These are phyloP conservation scores for Hypoxylon sp. DNA, from an alignment of 2,329 filamentous ascomycete genomes.

Conservation along the genomic window DNA sequence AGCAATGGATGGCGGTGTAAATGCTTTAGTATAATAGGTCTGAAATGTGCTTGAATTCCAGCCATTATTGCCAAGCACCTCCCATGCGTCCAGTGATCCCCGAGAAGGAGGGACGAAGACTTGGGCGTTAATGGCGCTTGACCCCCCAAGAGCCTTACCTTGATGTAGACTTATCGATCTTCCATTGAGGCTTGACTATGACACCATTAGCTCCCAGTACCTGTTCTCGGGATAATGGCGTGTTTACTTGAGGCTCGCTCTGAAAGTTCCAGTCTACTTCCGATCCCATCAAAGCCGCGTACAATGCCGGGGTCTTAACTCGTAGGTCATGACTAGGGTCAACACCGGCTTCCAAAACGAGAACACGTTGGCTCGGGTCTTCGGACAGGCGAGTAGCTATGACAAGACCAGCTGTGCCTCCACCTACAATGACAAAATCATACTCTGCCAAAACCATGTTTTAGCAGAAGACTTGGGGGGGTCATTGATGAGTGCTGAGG, in stretches of 20 bases:
- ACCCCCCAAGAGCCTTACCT: slow-evolving; percentile 45
- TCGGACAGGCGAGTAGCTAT: slow-evolving; percentile 40
- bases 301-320: slow-evolving; percentile 33
- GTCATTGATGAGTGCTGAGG: too few relatives aligned
- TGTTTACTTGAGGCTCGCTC: slow-evolving; percentile 32
- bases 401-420: slow-evolving; percentile 38
- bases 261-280: slow-evolving; percentile 36
- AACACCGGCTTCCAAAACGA: slow-evolving; percentile 41
- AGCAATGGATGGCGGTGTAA: slow-evolving; percentile 27
- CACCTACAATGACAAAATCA: slow-evolving; percentile 29
- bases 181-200: too few relatives aligned
- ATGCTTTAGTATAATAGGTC: slow-evolving; percentile 38
- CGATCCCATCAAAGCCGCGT: slow-evolving; percentile 2
- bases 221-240: too few relatives aligned
- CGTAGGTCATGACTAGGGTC: slow-evolving; percentile 33
- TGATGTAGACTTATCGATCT: slow-evolving; percentile 36
- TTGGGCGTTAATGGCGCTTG: slow-evolving; percentile 42
- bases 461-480: too few relatives aligned
- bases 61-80: slow-evolving; percentile 38
- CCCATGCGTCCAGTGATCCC: slow-evolving; percentile 39
- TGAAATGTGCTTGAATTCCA: slow-evolving; percentile 39
- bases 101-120: slow-evolving; percentile 39
- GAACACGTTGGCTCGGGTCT: slow-evolving; percentile 27
- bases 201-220: too few relatives aligned
- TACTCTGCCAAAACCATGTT: slow-evolving; percentile 1